Conservation (phyloP, 352 stramenopile species). For the Globisporangium splendens region DNA sequence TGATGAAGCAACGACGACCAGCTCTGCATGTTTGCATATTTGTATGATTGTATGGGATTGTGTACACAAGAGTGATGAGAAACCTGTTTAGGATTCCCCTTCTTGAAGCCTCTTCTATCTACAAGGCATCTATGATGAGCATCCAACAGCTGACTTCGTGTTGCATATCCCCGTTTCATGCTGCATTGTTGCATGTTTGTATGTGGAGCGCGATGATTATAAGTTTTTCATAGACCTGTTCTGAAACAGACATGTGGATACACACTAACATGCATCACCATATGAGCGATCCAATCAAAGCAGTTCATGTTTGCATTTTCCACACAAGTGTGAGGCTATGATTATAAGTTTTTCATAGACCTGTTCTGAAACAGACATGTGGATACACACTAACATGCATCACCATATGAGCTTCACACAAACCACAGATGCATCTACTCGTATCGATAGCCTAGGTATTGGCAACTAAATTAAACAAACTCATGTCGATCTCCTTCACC, state of each 20-base stretch:
- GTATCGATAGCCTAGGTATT: not conserved
- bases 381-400: constrained; percentile 87
- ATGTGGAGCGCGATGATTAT: constrained; percentile 66
- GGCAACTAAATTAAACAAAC: not conserved
- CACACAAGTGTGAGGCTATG: constrained; percentile 36
- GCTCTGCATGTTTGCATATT: constrained; percentile 18
- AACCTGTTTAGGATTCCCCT: constrained; percentile 84
- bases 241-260: constrained; percentile 81
- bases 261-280: constrained; percentile 88
- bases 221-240: constrained; percentile 88
- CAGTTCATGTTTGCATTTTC: not conserved
- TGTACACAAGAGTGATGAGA: constrained; percentile 57
- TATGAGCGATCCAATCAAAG: constrained; percentile 43
- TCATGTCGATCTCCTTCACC: not conserved
- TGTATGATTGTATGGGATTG: constrained; percentile 9
- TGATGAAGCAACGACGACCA: constrained; percentile 61
- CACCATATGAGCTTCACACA: constrained; percentile 78
- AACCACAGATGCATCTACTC: constrained; percentile 3
- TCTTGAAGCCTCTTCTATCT: constrained; percentile 65
- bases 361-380: constrained; percentile 85
- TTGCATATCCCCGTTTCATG: not conserved
- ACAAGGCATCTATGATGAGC: constrained; percentile 69
- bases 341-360: constrained; percentile 87
- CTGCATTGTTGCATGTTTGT: constrained; percentile 7
- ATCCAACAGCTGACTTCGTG: constrained; percentile 49